Evolutionary conservation across 108 stramenopile species (phyloP).

Genomic region (Fistulifera solaris): DNA sequence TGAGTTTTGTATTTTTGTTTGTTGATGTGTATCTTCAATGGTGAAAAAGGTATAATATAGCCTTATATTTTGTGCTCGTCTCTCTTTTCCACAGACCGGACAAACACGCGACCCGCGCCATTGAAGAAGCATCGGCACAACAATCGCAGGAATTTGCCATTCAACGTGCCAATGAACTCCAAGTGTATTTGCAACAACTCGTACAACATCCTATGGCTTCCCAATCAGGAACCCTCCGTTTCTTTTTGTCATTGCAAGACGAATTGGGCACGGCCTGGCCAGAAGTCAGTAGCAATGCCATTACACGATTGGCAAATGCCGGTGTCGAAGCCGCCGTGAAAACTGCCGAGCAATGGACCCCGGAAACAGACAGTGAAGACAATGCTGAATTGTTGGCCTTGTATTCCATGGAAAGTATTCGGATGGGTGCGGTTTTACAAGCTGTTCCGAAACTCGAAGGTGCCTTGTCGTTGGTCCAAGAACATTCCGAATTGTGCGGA

Average conservation of each 20-base stretch:
- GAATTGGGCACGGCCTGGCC: constrained; percentile 88
- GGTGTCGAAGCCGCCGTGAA: constrained; percentile 6
- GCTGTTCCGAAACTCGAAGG: constrained; percentile 85
- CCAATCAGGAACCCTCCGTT: constrained; percentile 35
- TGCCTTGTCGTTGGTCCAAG: constrained; percentile 41
- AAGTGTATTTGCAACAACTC: constrained; percentile 54
- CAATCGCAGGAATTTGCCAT: constrained; percentile 79
- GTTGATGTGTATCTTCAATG: not conserved
- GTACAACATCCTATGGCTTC: constrained; percentile 54
- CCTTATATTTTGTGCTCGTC: not conserved
- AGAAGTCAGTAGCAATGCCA: constrained; percentile 65
- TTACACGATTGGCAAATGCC: constrained; percentile 50
- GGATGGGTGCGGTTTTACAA: constrained; percentile 63
- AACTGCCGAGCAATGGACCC: constrained; percentile 10
- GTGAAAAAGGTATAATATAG: not conserved
- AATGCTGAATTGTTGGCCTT: constrained; percentile 74
- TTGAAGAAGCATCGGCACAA: constrained; percentile 73
- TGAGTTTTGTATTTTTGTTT: constrained; percentile 4
- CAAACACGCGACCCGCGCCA: constrained; percentile 71
- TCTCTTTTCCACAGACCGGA: constrained; percentile 42
- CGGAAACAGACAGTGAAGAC: constrained; percentile 41
- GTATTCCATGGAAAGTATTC: constrained; percentile 47
- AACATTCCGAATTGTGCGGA: constrained; percentile 56
- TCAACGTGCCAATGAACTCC: constrained; percentile 52
- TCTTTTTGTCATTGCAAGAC: constrained; percentile 77